These are phyloP conservation scores for Hygrophorus pudorinus DNA, from an alignment of 768 basidiomycete species.

Conservation along the genomic window DNA sequence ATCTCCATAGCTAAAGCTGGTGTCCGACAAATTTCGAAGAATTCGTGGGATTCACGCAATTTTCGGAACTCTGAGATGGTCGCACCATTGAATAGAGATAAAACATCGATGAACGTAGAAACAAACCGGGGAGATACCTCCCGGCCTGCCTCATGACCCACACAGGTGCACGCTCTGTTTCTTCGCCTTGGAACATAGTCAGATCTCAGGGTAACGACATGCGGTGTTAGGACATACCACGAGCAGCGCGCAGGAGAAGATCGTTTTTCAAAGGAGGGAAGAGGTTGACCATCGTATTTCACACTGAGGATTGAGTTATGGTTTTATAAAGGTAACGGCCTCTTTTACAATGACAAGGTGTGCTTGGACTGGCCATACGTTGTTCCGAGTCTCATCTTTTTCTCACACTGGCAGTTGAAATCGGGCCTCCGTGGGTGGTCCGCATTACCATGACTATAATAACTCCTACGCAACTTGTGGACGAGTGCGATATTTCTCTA, in stretches of 20 bases:
- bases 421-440: too few relatives aligned
- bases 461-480: conserved; percentile 52
- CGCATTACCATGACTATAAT: conserved; percentile 33
- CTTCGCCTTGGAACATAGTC: conserved; percentile 43
- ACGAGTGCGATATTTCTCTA: conserved; percentile 36
- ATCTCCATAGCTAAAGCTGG: conserved; percentile 84
- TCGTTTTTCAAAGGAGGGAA: conserved; percentile 83
- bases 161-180: conserved; percentile 87
- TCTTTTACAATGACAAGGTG: not conserved
- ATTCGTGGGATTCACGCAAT: conserved; percentile 77
- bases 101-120: conserved; percentile 5
- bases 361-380: not conserved
- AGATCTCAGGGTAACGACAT: conserved; percentile 1
- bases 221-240: conserved; percentile 35
- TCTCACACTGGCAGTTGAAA: not conserved
- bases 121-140: conserved; percentile 82
- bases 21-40: conserved; percentile 91
- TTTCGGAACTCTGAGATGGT: conserved; percentile 77
- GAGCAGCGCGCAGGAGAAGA: conserved; percentile 78
- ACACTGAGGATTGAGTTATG: too few relatives aligned
- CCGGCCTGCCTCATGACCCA: conserved; percentile 99
- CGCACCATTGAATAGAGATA: conserved; percentile 59
- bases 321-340: too few relatives aligned
- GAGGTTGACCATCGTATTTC: conserved; percentile 4
- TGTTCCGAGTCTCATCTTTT: not conserved